Base-by-base conservation (phyloP, 1,139 yeast genomes). In the Zygoascus hellenicus region DNA sequence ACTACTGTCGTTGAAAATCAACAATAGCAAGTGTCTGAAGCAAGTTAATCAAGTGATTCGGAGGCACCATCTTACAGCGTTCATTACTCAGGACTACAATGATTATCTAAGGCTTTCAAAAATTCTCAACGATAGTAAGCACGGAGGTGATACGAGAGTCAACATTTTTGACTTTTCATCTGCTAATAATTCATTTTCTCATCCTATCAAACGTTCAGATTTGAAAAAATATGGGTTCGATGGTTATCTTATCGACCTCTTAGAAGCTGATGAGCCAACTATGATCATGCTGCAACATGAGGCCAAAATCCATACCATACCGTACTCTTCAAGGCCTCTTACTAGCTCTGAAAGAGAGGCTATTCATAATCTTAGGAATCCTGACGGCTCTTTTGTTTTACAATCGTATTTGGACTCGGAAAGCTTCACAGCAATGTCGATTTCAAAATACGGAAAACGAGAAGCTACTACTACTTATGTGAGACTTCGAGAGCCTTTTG, bases 181-280 rank as follows among this genome's bases (percentile, higher is more conserved):
- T 7, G 56, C 56, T 5, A 48, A 54, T 1, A 50, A 51, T 5
- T 51, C 58, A 10, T 60, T 64, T 15, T 47, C 52, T 2, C 64
- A 63, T 2, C 66, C 67, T 4, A 48, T 71, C 15, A 47, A 72
- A 0, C 53, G 51, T 7, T 72, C 68, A 7, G 62, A 68, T 37
- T 56, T 89, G 4, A 58, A 55, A 1, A 44, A 49, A n/a, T 63
- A 68, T 26, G 96, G 96, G 0, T 87, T 92, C 63, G 96, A 86
- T 51, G 94, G 96, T 0, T 86, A 77, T 57, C 58, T 89, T 33
- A 66, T 78, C 1, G 97, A 92, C 58, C 78, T 78, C 52, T 60
- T 92, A 1, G 66, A 68, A 1, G 98, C 96, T 0, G 96, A 96
- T 1, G 61, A 65, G 9, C 76, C 77, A n/a, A 95, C 92, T 1